Base-by-base conservation (phyloP, 495 filamentous ascomycete species). In the Aspergillus sclerotioniger region DNA sequence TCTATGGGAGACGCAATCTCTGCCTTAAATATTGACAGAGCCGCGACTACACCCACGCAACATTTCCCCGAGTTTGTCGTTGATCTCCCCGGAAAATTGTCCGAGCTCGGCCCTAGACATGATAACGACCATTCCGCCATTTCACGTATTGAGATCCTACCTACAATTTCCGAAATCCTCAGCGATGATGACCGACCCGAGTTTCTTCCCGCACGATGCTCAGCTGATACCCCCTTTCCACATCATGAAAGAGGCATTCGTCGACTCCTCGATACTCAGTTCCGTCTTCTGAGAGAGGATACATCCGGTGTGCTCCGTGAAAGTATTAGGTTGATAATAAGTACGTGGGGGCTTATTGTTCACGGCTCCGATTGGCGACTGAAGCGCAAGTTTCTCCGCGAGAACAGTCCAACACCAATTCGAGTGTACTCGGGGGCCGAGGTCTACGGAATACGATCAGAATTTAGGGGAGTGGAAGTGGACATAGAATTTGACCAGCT, bases 261-360 rank as follows among this genome's bases (percentile, higher is more conserved):
- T 4, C 76, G 84, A 0, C 71, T 85, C 1, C 63, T 89, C 0
- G 86, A 89, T 62, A 73, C 77, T 49, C 82, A 87, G 52, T 87
- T 88, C 56, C 80, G 86, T 9, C 71, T 89, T 0, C 66, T 87
- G 8, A 75, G 85, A 13, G 83, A 87, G 64, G 86, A 89, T 63
- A 85, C 79, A 0, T 67, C 85, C 0, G 84, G 84, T 5, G 80
- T 81, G 58, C 71, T 89, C 8, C 71, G 81, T 33, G 82, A 87
- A 58, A 75, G 79, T 8, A 71, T 86, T 3, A 64, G 73, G 12
- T 51, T 71, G 2, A 69, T 79, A 16, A 67, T 82, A 29, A 6
- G 66, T 49, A 37, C 70, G 37, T 51, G 60, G 63, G 37, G 55
- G 0, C 28, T 33, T 6, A 15, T 61, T 4, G 59, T 28, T 1